Base-by-base conservation (phyloP, 805 yeast species). In the Candida koratica region DNA sequence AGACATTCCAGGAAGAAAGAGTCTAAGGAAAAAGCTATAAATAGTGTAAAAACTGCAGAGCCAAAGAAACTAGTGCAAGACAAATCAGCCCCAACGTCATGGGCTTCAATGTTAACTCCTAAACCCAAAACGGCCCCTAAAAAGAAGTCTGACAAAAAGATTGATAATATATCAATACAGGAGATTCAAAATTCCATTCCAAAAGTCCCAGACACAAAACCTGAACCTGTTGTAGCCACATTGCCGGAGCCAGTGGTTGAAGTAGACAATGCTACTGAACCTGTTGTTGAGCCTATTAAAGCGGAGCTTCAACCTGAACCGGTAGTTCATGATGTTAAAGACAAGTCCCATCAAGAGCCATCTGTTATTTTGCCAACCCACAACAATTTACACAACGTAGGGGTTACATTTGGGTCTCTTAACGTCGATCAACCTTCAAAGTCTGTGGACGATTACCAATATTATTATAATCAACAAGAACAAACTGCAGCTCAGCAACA, bases 41-140 rank as follows among this genome's bases (percentile, higher is more conserved):
- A 19, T 7, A 28, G 13, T 3, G 16, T 19, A 28, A 28, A 38
- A 30, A 36, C 32, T 18, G 18, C 30, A 25, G 9, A 19, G 23
- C 5, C 20, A n/a, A 24, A 24, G 12, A 23, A 15, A 10, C 31
- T 26, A 26, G 25, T 34, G 24, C 29, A 36, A 23, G 35, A 36
- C 16, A 16, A 28, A 22, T 17, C 20, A 14, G 28, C 22, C 12
- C 25, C 17, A 14, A 36, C 80, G 51, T 69, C 86, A 4, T 81
- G 87, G 84, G 86, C 87, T 19, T 75, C 88, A 12, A 75, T 81
- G 48, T 80, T 81, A 35, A 60, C 69, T 37, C 71, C 70, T 27
- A 64, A 64, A 48, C 80, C 86, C 29, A 69, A 71, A 51, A 57
- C 65, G 24, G 42, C 39, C 30, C 48, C 46, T 54, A 39, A 39